Evolutionary conservation across 1,139 yeast species (phyloP).

Genomic region (Kurtzmaniella quercitrusa): DNA sequence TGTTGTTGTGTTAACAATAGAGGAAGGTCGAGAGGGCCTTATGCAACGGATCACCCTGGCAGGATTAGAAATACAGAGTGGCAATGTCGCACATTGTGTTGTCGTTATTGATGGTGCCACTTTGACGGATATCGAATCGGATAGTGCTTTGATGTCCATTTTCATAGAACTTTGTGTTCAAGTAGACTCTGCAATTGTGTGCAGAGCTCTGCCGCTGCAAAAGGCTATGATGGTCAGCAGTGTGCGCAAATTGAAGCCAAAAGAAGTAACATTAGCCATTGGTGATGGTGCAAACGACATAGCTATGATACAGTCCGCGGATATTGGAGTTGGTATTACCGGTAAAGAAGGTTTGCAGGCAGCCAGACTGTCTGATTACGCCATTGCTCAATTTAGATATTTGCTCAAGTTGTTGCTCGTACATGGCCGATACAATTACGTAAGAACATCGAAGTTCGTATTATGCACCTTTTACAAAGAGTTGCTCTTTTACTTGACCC

Average conservation of each 20-base stretch:
- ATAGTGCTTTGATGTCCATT: constrained; percentile 63
- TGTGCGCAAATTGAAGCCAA: constrained; percentile 62
- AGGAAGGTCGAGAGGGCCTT: constrained; percentile 49
- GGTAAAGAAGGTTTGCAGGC: constrained; percentile 98
- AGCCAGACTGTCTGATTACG: constrained; percentile 90
- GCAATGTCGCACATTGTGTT: constrained; percentile 87
- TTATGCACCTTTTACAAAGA: constrained; percentile 95
- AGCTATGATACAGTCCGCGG: constrained; percentile 98
- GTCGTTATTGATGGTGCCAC: constrained; percentile 92
- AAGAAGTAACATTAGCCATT: constrained; percentile 83
- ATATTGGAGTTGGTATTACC: constrained; percentile 94
- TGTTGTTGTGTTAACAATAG: constrained; percentile 67
- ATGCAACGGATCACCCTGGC: constrained; percentile 57
- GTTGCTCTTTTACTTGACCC: constrained; percentile 81
- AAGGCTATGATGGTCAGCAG: constrained; percentile 85
- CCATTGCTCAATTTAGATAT: constrained; percentile 91
- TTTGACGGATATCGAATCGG: constrained; percentile 64
- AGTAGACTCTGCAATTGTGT: constrained; percentile 88
- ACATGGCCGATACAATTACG: constrained; percentile 93
- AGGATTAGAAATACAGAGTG: constrained; percentile 56
- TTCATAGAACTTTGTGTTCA: constrained; percentile 82
- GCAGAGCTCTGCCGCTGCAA: constrained; percentile 96
- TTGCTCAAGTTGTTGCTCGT: constrained; percentile 78
- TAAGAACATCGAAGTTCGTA: constrained; percentile 87
- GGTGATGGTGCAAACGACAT: constrained; percentile 99